Percentiles rank a stretch among this genome's conserved stretches.
These are phyloP conservation scores for Eimeria sp. DNA, from an alignment of 169 alveolate genomes.

Conservation along the genomic window DNA sequence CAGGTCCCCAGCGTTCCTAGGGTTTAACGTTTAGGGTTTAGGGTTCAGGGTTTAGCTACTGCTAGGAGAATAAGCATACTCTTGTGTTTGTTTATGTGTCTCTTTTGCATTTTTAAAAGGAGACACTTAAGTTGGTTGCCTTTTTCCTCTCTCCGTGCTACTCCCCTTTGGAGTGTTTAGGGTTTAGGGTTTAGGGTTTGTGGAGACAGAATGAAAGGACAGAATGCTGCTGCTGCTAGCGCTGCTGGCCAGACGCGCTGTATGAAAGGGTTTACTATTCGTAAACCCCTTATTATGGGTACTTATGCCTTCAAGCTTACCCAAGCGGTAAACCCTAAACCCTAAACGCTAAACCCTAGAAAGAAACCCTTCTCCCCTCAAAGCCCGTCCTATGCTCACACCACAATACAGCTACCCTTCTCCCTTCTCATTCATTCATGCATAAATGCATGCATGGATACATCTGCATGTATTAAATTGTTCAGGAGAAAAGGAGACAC, in stretches of 20 bases:
- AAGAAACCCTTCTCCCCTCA: not conserved
- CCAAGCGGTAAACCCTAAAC: conserved; percentile 26
- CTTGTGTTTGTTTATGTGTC: no score
- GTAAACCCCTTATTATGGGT: conserved; percentile 68
- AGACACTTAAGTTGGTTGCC: not conserved
- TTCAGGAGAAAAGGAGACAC: conserved; percentile 77
- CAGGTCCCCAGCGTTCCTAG: not conserved
- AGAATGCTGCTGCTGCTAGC: not conserved
- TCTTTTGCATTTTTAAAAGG: not conserved
- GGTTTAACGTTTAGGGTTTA: no score
- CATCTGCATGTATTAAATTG: not conserved
- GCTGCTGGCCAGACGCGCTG: not conserved
- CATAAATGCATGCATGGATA: not conserved
- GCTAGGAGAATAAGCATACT: no score
- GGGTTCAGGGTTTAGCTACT: no score
- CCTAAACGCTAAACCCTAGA: not conserved
- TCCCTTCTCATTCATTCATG: not conserved
- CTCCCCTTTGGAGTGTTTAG: not conserved
- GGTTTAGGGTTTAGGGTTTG: not conserved
- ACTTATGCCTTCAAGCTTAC: conserved; percentile 73
- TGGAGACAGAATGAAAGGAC: not conserved
- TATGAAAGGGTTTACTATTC: conserved; percentile 34
- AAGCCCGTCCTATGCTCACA: not conserved
- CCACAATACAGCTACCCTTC: not conserved
- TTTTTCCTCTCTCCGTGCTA: not conserved